Evolutionary conservation across 1,139 yeast species (phyloP), one percentile per base, ranked within the genome.

Genomic region (Debaryomyces coudertii): DNA sequence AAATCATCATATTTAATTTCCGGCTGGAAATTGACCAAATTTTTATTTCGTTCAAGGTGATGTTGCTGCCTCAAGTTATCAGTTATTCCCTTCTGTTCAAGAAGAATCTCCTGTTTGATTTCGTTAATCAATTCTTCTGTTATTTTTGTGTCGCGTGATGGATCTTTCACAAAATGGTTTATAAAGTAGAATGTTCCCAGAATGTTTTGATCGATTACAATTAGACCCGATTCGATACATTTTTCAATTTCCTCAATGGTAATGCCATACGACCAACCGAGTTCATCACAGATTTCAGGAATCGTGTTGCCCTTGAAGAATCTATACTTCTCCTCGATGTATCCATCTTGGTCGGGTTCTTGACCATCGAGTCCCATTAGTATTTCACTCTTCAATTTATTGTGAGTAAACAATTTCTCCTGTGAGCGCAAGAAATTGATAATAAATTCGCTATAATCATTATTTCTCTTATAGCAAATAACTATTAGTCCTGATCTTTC

Each of bases 151-250:
- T 45, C 47, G 1, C 44, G 44, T 7, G 46, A 35, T 7, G 30
- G 39, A 8, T 14, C 15, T 18, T 40, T 46, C 8, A 30, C 48
- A 47, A 72, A 71, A 43, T 57, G 58, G 48, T 74, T 73, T 28
- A 60, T 51, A 47, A 64, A 73, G 53, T 73, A 75, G 47, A 75
- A 74, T 3, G 82, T 73, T 0, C 92, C 92, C 36, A 80, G 73
- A 4, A 83, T 71, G 47, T 80, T 79, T 51, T 83, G 84, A 62
- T 89, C 96, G 7, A 88, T 73, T 8, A 86, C 82, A 1, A 88
- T 59, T 1, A 66, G 65, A 0, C 90, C 93, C 3, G 66, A 60
- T 6, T 72, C 75, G 29, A 87, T 77, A 20, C 87, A 83, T 48
- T 75, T 69, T 45, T 81, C 82, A 14, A 89, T 63, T 52, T 88